Percentiles rank a stretch among this genome's conserved stretches.
Conservation (phyloP, 2,329 filamentous ascomycete species). For the Westerdykella aurantiaca region DNA sequence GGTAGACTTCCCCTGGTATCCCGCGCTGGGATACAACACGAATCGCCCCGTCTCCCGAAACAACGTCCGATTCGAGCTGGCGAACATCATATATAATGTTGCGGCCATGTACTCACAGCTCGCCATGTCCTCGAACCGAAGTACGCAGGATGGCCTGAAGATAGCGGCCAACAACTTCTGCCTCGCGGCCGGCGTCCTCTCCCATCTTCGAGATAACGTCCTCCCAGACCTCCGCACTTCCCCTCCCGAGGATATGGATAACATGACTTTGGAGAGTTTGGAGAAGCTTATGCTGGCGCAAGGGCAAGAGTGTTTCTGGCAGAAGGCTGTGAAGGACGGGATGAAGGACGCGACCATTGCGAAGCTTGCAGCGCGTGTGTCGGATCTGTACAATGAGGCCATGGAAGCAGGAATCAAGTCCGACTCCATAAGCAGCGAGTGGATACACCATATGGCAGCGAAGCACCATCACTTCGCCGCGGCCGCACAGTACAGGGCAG, state of each 20-base stretch:
- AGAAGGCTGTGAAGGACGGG: conserved; percentile 89
- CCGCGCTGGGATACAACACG: conserved; percentile 83
- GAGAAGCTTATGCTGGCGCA: conserved; percentile 82
- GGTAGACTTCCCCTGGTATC: conserved; percentile 94
- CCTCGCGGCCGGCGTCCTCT: conserved; percentile 75
- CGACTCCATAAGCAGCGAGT: conserved; percentile 82
- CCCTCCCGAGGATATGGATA: conserved; percentile 94
- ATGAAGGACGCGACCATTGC: conserved; percentile 91
- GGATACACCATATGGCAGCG: conserved; percentile 96
- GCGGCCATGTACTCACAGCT: conserved; percentile 91
- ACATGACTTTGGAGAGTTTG: conserved; percentile 75
- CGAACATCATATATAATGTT: conserved; percentile 90
- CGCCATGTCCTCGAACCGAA: conserved; percentile 71
- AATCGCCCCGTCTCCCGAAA: conserved; percentile 64
- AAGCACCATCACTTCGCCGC: conserved; percentile 97
- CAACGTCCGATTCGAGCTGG: conserved; percentile 73
- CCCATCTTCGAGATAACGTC: conserved; percentile 68
- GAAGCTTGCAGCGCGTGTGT: conserved; percentile 83
- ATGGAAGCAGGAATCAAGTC: conserved; percentile 84
- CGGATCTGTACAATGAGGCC: conserved; percentile 80
- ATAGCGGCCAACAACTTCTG: conserved; percentile 86
- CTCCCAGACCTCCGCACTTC: conserved; percentile 77
- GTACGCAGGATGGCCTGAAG: conserved; percentile 76
- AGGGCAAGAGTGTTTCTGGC: conserved; percentile 96
- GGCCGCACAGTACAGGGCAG: conserved; percentile 86